Evolutionary conservation across 768 basidiomycete species (phyloP), one percentile per base, ranked within the genome.

Genomic region (Amanita molliuscula): DNA sequence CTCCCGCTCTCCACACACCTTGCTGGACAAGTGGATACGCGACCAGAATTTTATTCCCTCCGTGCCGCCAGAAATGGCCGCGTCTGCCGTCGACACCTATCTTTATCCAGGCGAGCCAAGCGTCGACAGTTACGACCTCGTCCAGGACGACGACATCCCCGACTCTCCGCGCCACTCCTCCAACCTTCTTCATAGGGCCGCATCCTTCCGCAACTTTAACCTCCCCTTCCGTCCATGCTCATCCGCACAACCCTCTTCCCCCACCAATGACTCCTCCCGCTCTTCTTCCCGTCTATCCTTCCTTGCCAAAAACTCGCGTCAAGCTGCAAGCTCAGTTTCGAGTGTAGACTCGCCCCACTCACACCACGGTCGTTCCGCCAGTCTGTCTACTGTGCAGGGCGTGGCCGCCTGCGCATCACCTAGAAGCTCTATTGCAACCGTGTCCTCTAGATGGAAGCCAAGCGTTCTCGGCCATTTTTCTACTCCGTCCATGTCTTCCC

Each of bases 381-480:
- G 79, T 59, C 59, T 76, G 47, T 73, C 76, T 35, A 70, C 73
- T 15, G 59, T 74, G 29, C 62, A 65, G 53, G 55, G 45, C 9
- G 60, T 61, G 47, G 59, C 53, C 28, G 56, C 54, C 13, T 50
- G 48, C 21, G 49, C 56, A 2, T 53, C 47, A 41, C 54, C 44
- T 35, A 50, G 59, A 51, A 42, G 36, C 35, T 52, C 51, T 40
- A 33, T 56, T n/a, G 51, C 58, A 21, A 44, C 61, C 1, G 42
- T 64, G 44, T 58, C 68, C 9, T 69, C 76, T 44, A 75, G 67
- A 63, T 81, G 77, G 77, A 72, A 80, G n/a, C 81, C 84, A 9
- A 79, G 74, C 54, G 75, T 86, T 20, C 62, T 84, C 20, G 79
- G 77, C 5, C 78, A 84, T 55, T 85, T 85, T 58, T 67, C 74